phyloP scores from a whole-genome alignment of 768 basidiomycete species.

The Calocera cornea region DNA sequence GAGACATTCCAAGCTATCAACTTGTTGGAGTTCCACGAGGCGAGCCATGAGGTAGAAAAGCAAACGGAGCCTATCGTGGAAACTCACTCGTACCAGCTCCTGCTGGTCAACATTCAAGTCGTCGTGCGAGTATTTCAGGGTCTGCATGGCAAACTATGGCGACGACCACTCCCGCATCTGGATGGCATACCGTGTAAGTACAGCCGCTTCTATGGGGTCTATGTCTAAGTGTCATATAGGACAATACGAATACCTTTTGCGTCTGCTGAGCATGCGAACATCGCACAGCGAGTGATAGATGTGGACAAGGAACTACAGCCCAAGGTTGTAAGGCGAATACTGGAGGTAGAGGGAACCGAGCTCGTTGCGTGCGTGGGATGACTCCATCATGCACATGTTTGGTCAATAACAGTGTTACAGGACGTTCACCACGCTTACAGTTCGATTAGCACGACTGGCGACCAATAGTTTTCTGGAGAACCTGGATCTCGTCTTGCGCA shows the following conservation, averaged over 20 bases:
- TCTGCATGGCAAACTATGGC: conserved; percentile 17
- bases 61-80: not conserved
- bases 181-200: conserved; percentile 47
- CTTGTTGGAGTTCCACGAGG: not conserved
- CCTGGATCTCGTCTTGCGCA: conserved; percentile 70
- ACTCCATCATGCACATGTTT: not conserved
- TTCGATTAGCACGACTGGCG: conserved; percentile 71
- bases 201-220: not conserved
- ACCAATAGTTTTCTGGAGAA: conserved; percentile 84
- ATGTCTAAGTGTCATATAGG: conserved; percentile 24
- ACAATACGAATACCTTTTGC: conserved; percentile 68
- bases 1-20: not conserved
- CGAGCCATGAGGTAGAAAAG: not conserved
- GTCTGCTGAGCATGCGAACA: conserved; percentile 55
- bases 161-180: conserved; percentile 11
- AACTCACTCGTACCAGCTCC: no score
- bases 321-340: conserved; percentile 58
- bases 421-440: conserved; percentile 60
- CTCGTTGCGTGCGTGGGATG: conserved; percentile 55
- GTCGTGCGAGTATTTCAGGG: not conserved
- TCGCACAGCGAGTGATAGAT: conserved; percentile 71
- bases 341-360: conserved; percentile 50
- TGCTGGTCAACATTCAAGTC: no score
- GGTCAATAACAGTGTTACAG: conserved; percentile 25
- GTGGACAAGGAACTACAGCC: conserved; percentile 79